Evolutionary conservation across 306 rosid genomes (phyloP).

Genomic region (Rosa chinensis): DNA sequence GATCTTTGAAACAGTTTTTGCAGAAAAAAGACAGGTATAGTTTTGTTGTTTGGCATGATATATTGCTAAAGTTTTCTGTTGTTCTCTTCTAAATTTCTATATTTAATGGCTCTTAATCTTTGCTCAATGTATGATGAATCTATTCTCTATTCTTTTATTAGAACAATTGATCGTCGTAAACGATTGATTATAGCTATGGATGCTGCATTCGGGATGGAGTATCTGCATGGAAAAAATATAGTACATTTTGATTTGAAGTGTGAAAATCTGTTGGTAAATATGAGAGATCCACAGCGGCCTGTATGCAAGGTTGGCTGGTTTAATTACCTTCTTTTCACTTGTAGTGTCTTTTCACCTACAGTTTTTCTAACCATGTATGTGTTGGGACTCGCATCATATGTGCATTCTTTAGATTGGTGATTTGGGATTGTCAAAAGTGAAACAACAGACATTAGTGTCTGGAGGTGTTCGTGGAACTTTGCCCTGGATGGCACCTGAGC

Average conservation of each 20-base stretch:
- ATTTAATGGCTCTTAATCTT: slow-evolving; percentile 14
- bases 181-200: slow-evolving; percentile 98
- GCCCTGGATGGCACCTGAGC: slow-evolving; percentile 99
- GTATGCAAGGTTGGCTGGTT: slow-evolving; percentile 78
- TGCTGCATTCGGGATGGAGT: slow-evolving; percentile 99
- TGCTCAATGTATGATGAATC: slow-evolving; percentile 9
- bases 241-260: slow-evolving; percentile 99
- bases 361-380: not conserved
- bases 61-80: not conserved
- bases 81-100: slow-evolving; percentile 13
- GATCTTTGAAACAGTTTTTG: slow-evolving; percentile 96
- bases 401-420: slow-evolving; percentile 78
- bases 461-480: slow-evolving; percentile 99
- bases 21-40: slow-evolving; percentile 94
- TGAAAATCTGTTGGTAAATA: slow-evolving; percentile 91
- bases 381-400: slow-evolving; percentile 26
- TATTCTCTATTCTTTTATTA: slow-evolving; percentile 36
- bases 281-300: slow-evolving; percentile 99
- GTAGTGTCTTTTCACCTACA: not conserved
- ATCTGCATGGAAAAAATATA: slow-evolving; percentile 90
- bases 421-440: slow-evolving; percentile 97
- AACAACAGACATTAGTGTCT: slow-evolving; percentile 93
- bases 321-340: not conserved
- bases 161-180: slow-evolving; percentile 98
- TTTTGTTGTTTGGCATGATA: not conserved